Evolutionary conservation across 2,329 filamentous ascomycete species (phyloP), one percentile per base, ranked within the genome.

Genomic region (Periconia sp.): DNA sequence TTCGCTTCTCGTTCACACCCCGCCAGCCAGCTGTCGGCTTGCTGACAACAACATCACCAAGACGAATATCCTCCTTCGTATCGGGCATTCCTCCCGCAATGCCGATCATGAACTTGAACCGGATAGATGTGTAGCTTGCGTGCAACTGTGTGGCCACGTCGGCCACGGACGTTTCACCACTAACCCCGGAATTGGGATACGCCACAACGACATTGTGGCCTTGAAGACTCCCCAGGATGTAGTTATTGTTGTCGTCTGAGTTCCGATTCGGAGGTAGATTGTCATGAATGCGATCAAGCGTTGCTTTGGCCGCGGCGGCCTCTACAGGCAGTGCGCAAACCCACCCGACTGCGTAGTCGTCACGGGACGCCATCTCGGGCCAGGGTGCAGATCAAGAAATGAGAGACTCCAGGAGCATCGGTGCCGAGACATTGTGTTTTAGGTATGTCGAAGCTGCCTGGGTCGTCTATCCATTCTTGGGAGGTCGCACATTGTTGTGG

Each of bases 101-200:
- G 22, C 49, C 54, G 7, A 57, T 50, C 49, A 57, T 56, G 15
- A 57, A 36, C 17, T 47, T 44, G 24, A 61, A 54, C 23, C 50
- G 57, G 25, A 74, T 65, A 4, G 22, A 26, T 16, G n/a, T 36
- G 43, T 70, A 72, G 6, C 52, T 61, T 5, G 38, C 37, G 8
- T 41, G 32, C 48, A 71, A 59, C 10, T 56, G 35, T 21, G 39
- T 57, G 4, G 57, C 59, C 12, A 60, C 61, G 1, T 43, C 53
- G 16, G 66, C 64, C 2, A 67, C 61, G 4, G 59, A 40, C 26
- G 22, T 59, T 4, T 40, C 68, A 10, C 69, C 69, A 33, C 12
- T 8, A 25, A 25, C 23, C 8, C 23, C 23, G 12, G 23, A 25
- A 12, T 13, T 4, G 4, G 15, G 18, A 23, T n/a, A 38, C 15